Conservation (phyloP, 2,329 filamentous ascomycete species). For the Salinomyces thailandicus region DNA sequence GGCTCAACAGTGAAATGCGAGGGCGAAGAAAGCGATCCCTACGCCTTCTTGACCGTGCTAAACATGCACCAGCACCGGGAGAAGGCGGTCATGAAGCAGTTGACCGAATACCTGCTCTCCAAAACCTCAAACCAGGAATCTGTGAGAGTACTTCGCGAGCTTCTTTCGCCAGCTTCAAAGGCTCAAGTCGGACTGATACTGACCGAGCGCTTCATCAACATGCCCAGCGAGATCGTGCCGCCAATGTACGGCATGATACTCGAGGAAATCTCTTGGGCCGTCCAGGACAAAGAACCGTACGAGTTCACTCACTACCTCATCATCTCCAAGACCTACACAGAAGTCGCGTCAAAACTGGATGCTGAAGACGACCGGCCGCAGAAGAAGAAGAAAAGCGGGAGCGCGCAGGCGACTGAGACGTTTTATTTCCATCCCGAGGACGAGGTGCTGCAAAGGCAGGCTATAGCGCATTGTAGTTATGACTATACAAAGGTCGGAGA, state of each 20-base stretch:
- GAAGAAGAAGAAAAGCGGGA: slow-evolving; percentile 49
- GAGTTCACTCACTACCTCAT: slow-evolving; percentile 88
- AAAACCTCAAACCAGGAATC: slow-evolving; percentile 32
- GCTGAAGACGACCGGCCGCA: slow-evolving; percentile 48
- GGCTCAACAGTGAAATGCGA: slow-evolving; percentile 97
- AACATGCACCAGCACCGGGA: slow-evolving; percentile 69
- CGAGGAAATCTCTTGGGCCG: slow-evolving; percentile 79
- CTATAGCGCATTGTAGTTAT: slow-evolving; percentile 58
- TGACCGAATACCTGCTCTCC: slow-evolving; percentile 59
- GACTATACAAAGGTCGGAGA: slow-evolving; percentile 68
- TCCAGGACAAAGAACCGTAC: slow-evolving; percentile 87
- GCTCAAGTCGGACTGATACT: slow-evolving; percentile 70
- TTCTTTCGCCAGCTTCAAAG: slow-evolving; percentile 28
- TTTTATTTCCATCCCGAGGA: slow-evolving; percentile 97
- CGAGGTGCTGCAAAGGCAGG: slow-evolving; percentile 72
- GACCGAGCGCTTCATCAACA: slow-evolving; percentile 91
- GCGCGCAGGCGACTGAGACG: slow-evolving; percentile 41
- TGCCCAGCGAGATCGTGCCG: slow-evolving; percentile 84
- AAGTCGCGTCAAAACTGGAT: slow-evolving; percentile 73
- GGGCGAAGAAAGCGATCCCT: slow-evolving; percentile 82
- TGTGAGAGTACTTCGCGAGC: slow-evolving; percentile 25
- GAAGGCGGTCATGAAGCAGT: slow-evolving; percentile 56
- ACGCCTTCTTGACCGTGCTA: slow-evolving; percentile 80
- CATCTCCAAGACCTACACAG: slow-evolving; percentile 82
- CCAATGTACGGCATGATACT: slow-evolving; percentile 91